Evolutionary conservation across 768 basidiomycete genomes (phyloP).

Genomic region (Auricularia cornea): DNA sequence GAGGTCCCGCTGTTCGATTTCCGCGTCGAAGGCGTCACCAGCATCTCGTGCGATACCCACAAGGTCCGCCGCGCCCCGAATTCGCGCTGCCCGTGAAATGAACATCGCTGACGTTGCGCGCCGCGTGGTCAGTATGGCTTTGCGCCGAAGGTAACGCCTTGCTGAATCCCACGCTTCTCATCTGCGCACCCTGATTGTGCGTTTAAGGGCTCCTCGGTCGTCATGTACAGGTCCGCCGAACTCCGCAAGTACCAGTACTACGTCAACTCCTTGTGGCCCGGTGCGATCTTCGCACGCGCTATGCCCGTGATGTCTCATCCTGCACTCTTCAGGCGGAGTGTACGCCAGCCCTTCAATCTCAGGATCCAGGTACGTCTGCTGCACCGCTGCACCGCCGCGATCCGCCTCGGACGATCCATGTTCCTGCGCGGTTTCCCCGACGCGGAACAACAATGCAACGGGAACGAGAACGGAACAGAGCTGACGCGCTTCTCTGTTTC

Average conservation of each 20-base stretch:
- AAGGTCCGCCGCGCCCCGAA: constrained; percentile 42
- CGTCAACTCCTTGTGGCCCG: constrained; percentile 71
- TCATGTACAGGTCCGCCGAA: constrained; percentile 83
- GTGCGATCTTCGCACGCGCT: constrained; percentile 26
- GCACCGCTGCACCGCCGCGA: constrained; percentile 1
- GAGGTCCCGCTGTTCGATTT: constrained; percentile 81
- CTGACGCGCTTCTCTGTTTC: background rate
- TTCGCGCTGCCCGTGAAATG: too few species aligned
- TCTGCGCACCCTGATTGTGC: background rate
- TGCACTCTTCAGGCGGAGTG: constrained; percentile 59
- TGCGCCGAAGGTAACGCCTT: constrained; percentile 64
- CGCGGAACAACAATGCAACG: too few species aligned
- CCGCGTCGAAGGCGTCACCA: constrained; percentile 81
- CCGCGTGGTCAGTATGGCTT: constrained; percentile 66
- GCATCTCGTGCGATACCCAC: constrained; percentile 93
- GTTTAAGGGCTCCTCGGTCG: constrained; percentile 74
- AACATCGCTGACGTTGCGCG: constrained; percentile 7
- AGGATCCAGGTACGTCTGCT: constrained; percentile 64
- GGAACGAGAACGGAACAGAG: background rate
- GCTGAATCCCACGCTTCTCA: background rate
- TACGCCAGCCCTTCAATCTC: constrained; percentile 87
- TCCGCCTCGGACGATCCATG: background rate
- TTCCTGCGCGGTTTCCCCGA: background rate
- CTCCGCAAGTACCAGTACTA: constrained; percentile 83
- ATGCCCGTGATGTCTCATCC: background rate